These are phyloP conservation scores for Nymphaea colorata DNA, from an alignment of 164 flowering plant genomes.

Conservation along the genomic window DNA sequence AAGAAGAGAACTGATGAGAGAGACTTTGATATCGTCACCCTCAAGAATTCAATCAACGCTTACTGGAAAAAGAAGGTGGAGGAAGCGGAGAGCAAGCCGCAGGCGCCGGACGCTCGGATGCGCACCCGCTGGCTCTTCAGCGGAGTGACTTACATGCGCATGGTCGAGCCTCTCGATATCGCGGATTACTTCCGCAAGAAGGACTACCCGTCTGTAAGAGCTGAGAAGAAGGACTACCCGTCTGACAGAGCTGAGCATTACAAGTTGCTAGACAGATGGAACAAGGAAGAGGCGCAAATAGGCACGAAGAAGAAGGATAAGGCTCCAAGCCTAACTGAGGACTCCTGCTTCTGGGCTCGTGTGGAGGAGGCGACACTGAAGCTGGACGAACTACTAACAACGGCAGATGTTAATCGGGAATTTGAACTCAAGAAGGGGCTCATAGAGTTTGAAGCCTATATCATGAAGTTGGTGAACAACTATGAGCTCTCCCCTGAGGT, in stretches of 20 bases:
- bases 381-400: not conserved
- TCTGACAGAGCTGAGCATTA: not conserved
- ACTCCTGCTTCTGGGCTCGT: not conserved
- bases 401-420: not conserved
- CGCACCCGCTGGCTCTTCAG: not conserved
- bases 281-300: not conserved
- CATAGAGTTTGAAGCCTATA: not conserved
- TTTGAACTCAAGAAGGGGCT: not conserved
- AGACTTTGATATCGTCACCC: not conserved
- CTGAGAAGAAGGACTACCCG: not conserved
- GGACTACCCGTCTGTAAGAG: not conserved
- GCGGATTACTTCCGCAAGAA: not conserved
- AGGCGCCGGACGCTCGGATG: not conserved
- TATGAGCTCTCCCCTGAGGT: not conserved
- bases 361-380: no score
- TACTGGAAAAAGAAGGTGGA: not conserved
- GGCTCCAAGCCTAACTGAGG: not conserved
- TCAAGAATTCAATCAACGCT: not conserved
- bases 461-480: not conserved
- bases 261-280: not conserved
- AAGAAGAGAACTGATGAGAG: not conserved
- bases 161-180: not conserved
- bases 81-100: not conserved
- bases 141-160: not conserved
- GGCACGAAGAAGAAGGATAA: not conserved